Conservation (phyloP, 805 yeast genomes). For the Brettanomyces sp. region DNA sequence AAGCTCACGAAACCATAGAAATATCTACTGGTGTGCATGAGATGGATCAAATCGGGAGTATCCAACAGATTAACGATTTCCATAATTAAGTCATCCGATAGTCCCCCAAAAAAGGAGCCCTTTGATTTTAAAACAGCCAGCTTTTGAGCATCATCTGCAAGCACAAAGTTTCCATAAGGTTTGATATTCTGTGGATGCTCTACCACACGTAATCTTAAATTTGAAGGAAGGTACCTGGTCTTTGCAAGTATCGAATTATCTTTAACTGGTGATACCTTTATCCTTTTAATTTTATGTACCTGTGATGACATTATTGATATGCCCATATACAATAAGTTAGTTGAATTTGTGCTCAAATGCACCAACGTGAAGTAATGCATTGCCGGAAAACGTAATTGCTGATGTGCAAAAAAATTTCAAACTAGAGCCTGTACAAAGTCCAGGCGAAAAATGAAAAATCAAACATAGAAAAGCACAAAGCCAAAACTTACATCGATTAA, state of each 20-base stretch:
- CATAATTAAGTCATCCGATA: slow-evolving; percentile 59
- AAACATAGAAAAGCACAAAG: too few relatives aligned
- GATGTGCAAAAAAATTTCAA: background rate
- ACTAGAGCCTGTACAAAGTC: background rate
- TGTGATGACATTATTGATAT: background rate
- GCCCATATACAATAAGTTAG: background rate
- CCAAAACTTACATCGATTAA: too few relatives aligned
- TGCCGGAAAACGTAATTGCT: too few relatives aligned
- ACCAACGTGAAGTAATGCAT: too few relatives aligned
- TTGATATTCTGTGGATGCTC: slow-evolving; percentile 66
- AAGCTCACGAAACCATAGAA: slow-evolving; percentile 64
- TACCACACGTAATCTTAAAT: slow-evolving; percentile 19
- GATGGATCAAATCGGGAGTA: slow-evolving; percentile 36
- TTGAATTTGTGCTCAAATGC: background rate
- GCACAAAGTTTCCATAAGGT: slow-evolving; percentile 58
- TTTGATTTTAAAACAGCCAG: slow-evolving; percentile 26
- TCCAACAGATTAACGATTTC: slow-evolving; percentile 42
- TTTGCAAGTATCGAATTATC: slow-evolving; percentile 9
- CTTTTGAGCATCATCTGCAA: slow-evolving; percentile 13
- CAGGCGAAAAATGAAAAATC: background rate
- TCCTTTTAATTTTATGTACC: background rate
- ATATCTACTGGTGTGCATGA: slow-evolving; percentile 55
- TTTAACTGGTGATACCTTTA: slow-evolving; percentile 5
- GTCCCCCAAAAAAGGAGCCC: slow-evolving; percentile 39
- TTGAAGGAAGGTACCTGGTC: slow-evolving; percentile 11